Percentiles rank a stretch among this genome's conserved stretches.
phyloP scores from a whole-genome alignment of 1,284 basidiomycete genomes.

The Cutaneotrichosporon sp. region DNA sequence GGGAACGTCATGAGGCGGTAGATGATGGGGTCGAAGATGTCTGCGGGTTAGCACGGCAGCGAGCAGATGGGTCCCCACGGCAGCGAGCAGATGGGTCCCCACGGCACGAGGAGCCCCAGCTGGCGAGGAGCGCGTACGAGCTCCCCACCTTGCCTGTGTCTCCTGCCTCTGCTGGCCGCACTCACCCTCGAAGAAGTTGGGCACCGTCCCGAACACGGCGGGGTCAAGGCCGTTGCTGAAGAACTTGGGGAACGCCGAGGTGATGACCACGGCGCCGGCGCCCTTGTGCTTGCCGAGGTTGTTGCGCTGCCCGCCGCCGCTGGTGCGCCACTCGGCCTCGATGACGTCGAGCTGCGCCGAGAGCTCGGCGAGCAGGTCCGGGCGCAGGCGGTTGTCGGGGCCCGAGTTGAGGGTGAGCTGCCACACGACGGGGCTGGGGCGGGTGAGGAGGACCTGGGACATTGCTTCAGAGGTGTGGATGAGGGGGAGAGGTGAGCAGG shows the following conservation, averaged over 20 bases:
- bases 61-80: too few species aligned
- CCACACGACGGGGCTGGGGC: slow-evolving; percentile 40
- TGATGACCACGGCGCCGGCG: slow-evolving; percentile 71
- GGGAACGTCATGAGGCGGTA: slow-evolving; percentile 54
- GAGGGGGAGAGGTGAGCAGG: too few species aligned
- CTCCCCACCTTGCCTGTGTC: too few species aligned
- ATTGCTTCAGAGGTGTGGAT: too few species aligned
- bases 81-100: too few species aligned
- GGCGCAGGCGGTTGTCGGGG: slow-evolving; percentile 53
- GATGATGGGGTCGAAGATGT: slow-evolving; percentile 50
- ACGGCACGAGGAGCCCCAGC: too few species aligned
- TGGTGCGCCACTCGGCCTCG: slow-evolving; percentile 73
- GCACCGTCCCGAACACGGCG: slow-evolving; percentile 54
- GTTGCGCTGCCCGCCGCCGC: slow-evolving; percentile 48
- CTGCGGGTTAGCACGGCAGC: slow-evolving; percentile 26
- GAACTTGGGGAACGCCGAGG: slow-evolving; percentile 76
- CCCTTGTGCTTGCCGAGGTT: slow-evolving; percentile 54
- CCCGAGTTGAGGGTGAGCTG: slow-evolving; percentile 46
- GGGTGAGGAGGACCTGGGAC: slow-evolving; percentile 27
- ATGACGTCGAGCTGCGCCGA: slow-evolving; percentile 67
- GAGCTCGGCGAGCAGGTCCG: slow-evolving; percentile 44
- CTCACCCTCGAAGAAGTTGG: slow-evolving; percentile 76
- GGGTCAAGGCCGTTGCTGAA: slow-evolving; percentile 87
- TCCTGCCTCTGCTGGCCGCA: slow-evolving; percentile 14
- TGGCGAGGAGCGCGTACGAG: too few species aligned